A percentile compares a stretch with the other conserved stretches of the same genome.
Conservation (phyloP, 1,284 basidiomycete species). For the Heterobasidion parviporum region DNA sequence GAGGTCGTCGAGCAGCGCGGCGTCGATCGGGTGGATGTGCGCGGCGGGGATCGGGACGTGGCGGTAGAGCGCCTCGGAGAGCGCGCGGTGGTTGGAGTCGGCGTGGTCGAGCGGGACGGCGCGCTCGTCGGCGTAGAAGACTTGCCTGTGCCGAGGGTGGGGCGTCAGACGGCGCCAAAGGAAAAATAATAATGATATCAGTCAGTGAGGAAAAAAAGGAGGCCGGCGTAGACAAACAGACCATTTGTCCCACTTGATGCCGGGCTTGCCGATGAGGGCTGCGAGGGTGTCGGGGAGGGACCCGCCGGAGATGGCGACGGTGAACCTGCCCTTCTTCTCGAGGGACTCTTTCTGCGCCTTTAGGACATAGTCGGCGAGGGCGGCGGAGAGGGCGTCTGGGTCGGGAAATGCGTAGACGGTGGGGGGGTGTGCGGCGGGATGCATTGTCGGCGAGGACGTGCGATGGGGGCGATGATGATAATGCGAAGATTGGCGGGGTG, state of each 20-base stretch:
- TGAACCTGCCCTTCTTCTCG: conserved; percentile 83
- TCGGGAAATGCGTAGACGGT: conserved; percentile 71
- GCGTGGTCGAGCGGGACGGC: conserved; percentile 88
- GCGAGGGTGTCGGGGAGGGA: conserved; percentile 82
- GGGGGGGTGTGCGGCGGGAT: conserved; percentile 48
- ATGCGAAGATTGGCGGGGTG: too few relatives aligned
- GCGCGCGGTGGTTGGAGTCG: conserved; percentile 87
- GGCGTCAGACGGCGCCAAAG: not conserved
- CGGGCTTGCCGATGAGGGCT: conserved; percentile 65
- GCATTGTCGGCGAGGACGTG: conserved; percentile 4
- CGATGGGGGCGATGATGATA: not conserved
- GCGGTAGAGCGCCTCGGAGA: conserved; percentile 71
- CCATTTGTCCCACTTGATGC: conserved; percentile 95
- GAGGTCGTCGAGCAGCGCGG: conserved; percentile 63
- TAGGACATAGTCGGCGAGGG: conserved; percentile 79
- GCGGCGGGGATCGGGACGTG: conserved; percentile 73
- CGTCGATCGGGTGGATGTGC: conserved; percentile 86
- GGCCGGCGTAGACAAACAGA: conserved; percentile 27
- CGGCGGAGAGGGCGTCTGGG: conserved; percentile 43
- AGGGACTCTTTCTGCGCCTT: conserved; percentile 89
- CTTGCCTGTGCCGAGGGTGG: conserved; percentile 63
- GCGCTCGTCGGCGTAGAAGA: conserved; percentile 97
- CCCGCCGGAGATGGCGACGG: conserved; percentile 90
- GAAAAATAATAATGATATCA: not conserved
- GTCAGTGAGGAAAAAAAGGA: not conserved